Conservation (phyloP, 2,329 filamentous ascomycete species). For the Fusarium armeniacum region DNA sequence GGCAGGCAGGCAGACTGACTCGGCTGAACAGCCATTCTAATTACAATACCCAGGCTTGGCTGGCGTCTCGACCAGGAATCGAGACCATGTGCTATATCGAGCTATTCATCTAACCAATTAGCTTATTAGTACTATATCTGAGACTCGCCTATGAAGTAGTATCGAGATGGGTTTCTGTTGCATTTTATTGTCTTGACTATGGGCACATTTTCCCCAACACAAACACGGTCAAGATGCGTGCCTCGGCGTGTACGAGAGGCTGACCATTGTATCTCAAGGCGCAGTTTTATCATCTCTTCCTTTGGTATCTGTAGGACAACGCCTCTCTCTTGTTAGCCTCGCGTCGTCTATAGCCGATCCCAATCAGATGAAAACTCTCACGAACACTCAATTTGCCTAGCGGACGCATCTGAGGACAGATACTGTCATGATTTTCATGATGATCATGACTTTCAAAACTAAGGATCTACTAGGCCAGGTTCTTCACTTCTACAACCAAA, state of each 20-base stretch:
- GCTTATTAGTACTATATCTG: constrained; percentile 16
- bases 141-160: constrained; percentile 8
- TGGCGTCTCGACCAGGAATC: constrained; percentile 24
- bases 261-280: background rate
- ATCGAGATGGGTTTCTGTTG: constrained; percentile 13
- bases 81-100: constrained; percentile 28
- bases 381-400: constrained; percentile 8
- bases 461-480: constrained; percentile 27
- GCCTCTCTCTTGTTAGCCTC: constrained; percentile 14
- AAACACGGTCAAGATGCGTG: constrained; percentile 10
- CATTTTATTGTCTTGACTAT: background rate
- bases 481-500: constrained; percentile 8
- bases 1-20: constrained; percentile 4
- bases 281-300: constrained; percentile 6
- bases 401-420: constrained; percentile 2
- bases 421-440: constrained; percentile 9
- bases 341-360: constrained; percentile 30
- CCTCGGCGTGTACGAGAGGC: constrained; percentile 20
- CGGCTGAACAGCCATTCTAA: constrained; percentile 29
- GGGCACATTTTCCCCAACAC: background rate
- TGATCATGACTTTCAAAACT: constrained; percentile 29
- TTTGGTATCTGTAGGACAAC: constrained; percentile 7
- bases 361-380: constrained; percentile 31
- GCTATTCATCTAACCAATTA: constrained; percentile 9
- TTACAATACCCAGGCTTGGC: constrained; percentile 27